A percentile compares a stretch with the other conserved stretches of the same genome.
These are phyloP conservation scores for Handroanthus guayacan DNA, from an alignment of 257 asterid genomes.

Conservation along the genomic window DNA sequence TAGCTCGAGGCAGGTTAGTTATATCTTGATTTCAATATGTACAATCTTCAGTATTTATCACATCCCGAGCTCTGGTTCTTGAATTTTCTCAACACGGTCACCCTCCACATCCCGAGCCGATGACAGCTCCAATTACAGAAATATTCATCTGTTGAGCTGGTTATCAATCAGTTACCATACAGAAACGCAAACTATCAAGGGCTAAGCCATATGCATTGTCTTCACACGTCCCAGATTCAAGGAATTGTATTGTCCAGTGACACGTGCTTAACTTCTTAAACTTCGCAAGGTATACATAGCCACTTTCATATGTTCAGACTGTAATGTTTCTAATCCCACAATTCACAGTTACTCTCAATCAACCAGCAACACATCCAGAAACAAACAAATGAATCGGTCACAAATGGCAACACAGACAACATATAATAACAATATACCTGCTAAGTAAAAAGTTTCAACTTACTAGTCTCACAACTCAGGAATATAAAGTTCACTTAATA, in stretches of 20 bases:
- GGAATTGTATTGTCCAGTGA: background rate
- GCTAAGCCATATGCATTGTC: background rate
- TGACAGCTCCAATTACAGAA: no score
- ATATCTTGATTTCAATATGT: no score
- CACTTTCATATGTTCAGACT: background rate
- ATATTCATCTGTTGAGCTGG: background rate
- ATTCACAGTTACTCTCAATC: background rate
- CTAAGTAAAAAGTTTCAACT: background rate
- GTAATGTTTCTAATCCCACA: background rate
- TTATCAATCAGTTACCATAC: background rate
- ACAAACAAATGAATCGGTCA: background rate
- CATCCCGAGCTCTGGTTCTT: no score
- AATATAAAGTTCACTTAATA: background rate
- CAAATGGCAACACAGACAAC: background rate
- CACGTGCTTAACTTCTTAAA: background rate
- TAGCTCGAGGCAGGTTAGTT: no score
- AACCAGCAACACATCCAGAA: constrained; percentile 5
- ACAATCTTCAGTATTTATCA: no score
- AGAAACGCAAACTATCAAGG: background rate
- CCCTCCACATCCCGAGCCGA: no score
- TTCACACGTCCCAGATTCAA: background rate
- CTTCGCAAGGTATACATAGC: background rate
- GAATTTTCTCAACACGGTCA: no score
- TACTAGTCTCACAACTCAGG: background rate
- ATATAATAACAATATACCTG: background rate